Base-by-base conservation (phyloP, 208 protist species). In the Trichomonas tenax region DNA sequence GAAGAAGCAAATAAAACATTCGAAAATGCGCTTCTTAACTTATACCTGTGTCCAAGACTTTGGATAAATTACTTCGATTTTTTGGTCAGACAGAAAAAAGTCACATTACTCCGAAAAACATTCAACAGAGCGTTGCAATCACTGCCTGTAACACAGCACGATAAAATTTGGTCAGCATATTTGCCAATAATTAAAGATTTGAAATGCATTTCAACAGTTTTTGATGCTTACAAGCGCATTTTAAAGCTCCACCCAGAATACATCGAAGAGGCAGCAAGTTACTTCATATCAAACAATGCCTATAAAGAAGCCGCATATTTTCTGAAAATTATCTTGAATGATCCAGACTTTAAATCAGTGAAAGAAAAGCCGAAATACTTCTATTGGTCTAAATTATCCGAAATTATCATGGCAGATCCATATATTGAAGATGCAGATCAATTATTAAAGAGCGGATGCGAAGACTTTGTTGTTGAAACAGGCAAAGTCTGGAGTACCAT, bases 61-160 rank as follows among this genome's bases (percentile, higher is more conserved):
- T 96, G 93, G 93, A 31, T 96, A 10, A 40, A 82, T 44, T 96
- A 96, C 82, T 26, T 63, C 23, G 34, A 72, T 44, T 96, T 96
- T 96, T 14, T 96, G 17, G 51, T n/a, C 10, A 45, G 40, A 38
- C 93, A 96, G 82, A 44, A 46, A 44, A 23, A 82, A 26, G 38
- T 96, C 2, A 82, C 93, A 44, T 17, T 63, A 34, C 44, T 81
- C 63, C 14, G 93, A 49, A 34, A 44, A 45, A 96, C 51, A 40
- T 82, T 96, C 34, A 81, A 96, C 40, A 21, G 49, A 44, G 8
- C 93, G 15, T 31, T 96, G 9, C 46, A 96, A 96, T 96, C 93
- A 17, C 49, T 96, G 2, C 93, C 93, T 23, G 82, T 96, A 26
- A 96, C 93, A 0, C 93, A 96, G 45, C 93, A 96, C 34, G 93